Evolutionary conservation across 352 stramenopile species (phyloP), one percentile per base, ranked within the genome.

Genomic region (Globisporangium iwayamae): DNA sequence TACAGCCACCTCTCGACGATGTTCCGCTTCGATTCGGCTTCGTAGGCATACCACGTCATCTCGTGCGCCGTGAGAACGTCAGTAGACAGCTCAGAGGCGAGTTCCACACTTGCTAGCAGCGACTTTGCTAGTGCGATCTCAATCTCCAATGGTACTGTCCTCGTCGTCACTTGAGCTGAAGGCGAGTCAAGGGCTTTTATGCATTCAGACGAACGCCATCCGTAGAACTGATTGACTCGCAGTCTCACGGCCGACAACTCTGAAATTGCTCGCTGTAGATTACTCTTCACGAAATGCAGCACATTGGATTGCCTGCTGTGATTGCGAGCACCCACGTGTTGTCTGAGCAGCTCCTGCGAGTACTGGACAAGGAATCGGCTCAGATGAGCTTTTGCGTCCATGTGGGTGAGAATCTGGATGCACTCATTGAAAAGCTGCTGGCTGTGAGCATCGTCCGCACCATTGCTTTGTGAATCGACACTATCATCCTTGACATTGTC

Each of bases 1-100:
- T 72, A 70, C 1, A 94, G 69, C 85, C 83, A 94, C 56, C 82
- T 87, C n/a, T 91, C 81, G 18, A 93, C 75, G 4, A 93, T 60
- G 16, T 60, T 81, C 9, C 70, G 73, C 46, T 80, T 70, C 6
- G 72, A 72, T 16, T 82, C 65, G 61, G 73, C 64, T 32, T 89
- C 74, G 48, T 83, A 75, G 22, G 58, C 65, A 61, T 88, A 90
- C 81, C 78, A 90, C 6, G 76, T 90, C 79, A 92, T 89, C 38
- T 92, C 72, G 34, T 75, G 66, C 28, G 81, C 73, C 20, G 71
- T 56, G 4, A 90, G 58, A 0, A 75, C 63, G 1, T 20, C 58
- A 11, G 63, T 0, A 4, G 69, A 75, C 6, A 73, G 57, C 30
- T 86, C 76, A 0, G 76, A 41, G 1, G 30, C 50, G 11, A 90